Evolutionary conservation across 208 protist species (phyloP).

Genomic region (Leishmania mexicana): DNA sequence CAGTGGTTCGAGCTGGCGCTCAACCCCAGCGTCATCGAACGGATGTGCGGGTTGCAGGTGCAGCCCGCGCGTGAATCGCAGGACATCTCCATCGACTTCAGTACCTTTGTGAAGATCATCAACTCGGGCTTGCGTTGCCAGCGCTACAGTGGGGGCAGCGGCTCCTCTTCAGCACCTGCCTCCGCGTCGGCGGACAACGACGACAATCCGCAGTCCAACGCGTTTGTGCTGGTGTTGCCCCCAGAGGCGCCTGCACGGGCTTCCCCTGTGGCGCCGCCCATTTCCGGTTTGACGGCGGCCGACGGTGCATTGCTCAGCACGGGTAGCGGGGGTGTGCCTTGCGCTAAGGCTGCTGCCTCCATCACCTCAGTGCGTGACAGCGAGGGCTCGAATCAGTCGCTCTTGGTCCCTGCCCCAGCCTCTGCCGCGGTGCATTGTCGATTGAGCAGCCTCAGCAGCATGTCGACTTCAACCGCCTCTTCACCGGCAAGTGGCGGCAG

Average conservation of each 20-base stretch:
- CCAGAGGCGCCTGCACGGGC: not conserved
- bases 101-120: constrained; percentile 21
- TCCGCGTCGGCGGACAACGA: not conserved
- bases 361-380: not conserved
- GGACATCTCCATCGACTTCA: constrained; percentile 16
- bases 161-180: not conserved
- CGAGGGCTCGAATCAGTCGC: not conserved
- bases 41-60: constrained; percentile 16
- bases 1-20: constrained; percentile 21
- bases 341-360: not conserved
- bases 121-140: constrained; percentile 10
- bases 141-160: not conserved
- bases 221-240: constrained; percentile 1
- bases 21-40: constrained; percentile 13
- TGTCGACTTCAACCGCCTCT: not conserved
- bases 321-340: constrained; percentile 6
- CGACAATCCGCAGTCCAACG: not conserved
- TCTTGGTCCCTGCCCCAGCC: not conserved
- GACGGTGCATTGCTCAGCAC: constrained; percentile 4
- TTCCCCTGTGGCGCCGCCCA: not conserved
- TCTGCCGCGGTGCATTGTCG: constrained; percentile 3
- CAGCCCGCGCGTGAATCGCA: not conserved
- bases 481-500: constrained; percentile 5
- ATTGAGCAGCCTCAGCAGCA: not conserved
- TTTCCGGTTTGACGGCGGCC: not conserved